Evolutionary conservation across 176 grass and related monocot species (phyloP).

Genomic region (Carex parvula): DNA sequence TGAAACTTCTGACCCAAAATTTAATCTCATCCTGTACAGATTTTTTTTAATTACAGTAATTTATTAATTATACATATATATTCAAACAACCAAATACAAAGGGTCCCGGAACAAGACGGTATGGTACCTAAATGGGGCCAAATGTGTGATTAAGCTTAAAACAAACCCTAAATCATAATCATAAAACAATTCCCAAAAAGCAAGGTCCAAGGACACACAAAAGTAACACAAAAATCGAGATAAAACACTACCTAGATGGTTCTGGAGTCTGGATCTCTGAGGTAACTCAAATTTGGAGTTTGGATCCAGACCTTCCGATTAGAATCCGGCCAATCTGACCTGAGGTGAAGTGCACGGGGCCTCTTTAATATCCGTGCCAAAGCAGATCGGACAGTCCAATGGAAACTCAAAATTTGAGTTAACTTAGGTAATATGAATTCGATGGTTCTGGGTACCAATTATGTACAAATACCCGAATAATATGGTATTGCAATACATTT

Average conservation of each 20-base stretch:
- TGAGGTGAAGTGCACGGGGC: no score
- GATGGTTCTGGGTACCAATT: neutral
- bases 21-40: neutral
- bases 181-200: neutral
- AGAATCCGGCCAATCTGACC: no score
- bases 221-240: neutral
- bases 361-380: no score
- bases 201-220: neutral
- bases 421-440: no score
- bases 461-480: neutral
- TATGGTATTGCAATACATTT: neutral
- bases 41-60: neutral
- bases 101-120: neutral
- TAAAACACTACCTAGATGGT: neutral
- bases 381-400: no score
- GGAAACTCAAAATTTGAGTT: no score
- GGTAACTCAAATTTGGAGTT: no score
- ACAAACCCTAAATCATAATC: neutral
- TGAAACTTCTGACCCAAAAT: neutral
- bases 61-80: neutral
- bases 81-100: neutral
- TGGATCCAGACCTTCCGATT: no score
- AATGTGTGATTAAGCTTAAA: no score
- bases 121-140: no score
- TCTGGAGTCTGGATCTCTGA: no score